Base-by-base conservation (phyloP, 768 basidiomycete genomes). In the Mycena belliarum region DNA sequence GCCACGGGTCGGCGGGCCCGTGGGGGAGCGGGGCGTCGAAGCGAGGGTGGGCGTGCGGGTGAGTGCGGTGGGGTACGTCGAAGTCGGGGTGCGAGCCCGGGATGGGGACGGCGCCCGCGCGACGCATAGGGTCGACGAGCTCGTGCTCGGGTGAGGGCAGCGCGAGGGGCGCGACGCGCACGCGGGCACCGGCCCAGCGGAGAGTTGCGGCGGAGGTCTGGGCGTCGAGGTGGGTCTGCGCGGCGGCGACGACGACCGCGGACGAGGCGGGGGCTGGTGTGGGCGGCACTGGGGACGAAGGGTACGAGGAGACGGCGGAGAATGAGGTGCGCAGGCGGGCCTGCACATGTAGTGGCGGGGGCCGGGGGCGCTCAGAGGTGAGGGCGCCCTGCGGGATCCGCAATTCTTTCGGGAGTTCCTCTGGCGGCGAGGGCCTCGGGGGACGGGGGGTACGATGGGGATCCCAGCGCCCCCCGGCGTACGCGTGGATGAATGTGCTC, bases 141-240 rank as follows among this genome's bases (percentile, higher is more conserved):
- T 97, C 95, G 64, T 90, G 87, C 68, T 98, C 95, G 0, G 95
- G 95, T 12, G 89, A 92, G 2, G 95, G 94, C 1, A 95, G 79
- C 0, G 91, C 87, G 24, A 98, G 79, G 0, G 95, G 95, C 0
- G 92, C 87, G 52, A 98, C 85, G 64, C 91, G 85, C 11, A 93
- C 86, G 23, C 88, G 80, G 11, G 89, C 83, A 3, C 87, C 91
- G n/a, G 93, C 93, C 82, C 86, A 87, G 35, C 92, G 88, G 74
- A 95, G 85, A 1, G 92, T 86, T 0, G 93, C 92, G 1, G 90
- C 91, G 3, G 87, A 77, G 0, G 88, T 82, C 21, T 84, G 82
- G 2, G 82, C 75, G 33, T 89, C 86, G 4, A 82, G 67, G 51
- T 78, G 79, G 12, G 33, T 32, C 29, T 32, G 29, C 29, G 29